phyloP scores from a whole-genome alignment of 306 rosid species.

The Lagenaria siceraria region DNA sequence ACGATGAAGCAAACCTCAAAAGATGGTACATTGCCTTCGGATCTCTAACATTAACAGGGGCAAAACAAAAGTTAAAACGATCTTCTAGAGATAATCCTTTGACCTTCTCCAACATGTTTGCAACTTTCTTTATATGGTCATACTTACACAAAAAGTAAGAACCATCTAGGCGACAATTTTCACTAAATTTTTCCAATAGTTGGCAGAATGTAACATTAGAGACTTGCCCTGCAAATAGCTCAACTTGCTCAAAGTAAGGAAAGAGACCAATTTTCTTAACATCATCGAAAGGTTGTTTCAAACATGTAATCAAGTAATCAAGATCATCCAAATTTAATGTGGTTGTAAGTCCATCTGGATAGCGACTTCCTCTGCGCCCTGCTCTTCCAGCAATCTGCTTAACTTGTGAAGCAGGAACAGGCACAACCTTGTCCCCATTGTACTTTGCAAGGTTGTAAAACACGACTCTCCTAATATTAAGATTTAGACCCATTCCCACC shows the following conservation, averaged over 20 bases:
- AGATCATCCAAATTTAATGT: constrained; percentile 69
- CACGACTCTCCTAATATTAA: constrained; percentile 81
- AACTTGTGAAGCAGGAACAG: constrained; percentile 83
- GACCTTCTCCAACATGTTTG: constrained; percentile 80
- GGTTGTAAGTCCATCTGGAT: constrained; percentile 80
- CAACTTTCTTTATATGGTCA: constrained; percentile 74
- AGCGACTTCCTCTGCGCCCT: constrained; percentile 81
- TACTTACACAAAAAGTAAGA: constrained; percentile 69
- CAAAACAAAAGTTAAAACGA: constrained; percentile 75
- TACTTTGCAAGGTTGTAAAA: constrained; percentile 66
- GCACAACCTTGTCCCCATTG: constrained; percentile 72
- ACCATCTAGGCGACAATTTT: constrained; percentile 66
- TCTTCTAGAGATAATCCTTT: constrained; percentile 62
- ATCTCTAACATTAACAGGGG: constrained; percentile 85
- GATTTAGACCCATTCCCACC: constrained; percentile 95
- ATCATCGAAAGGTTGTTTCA: constrained; percentile 72
- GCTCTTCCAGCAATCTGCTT: constrained; percentile 98
- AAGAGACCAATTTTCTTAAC: constrained; percentile 67
- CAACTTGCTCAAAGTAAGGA: constrained; percentile 74
- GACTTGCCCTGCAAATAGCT: constrained; percentile 64
- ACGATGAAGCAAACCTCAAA: constrained; percentile 54
- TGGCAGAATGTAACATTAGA: constrained; percentile 37
- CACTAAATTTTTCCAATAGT: constrained; percentile 57
- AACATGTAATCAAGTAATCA: constrained; percentile 79
- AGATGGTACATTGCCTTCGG: constrained; percentile 88